A percentile compares a stretch with the other conserved stretches of the same genome.
phyloP scores from a whole-genome alignment of 306 rosid species.

The Ammopiptanthus mongolicus region DNA sequence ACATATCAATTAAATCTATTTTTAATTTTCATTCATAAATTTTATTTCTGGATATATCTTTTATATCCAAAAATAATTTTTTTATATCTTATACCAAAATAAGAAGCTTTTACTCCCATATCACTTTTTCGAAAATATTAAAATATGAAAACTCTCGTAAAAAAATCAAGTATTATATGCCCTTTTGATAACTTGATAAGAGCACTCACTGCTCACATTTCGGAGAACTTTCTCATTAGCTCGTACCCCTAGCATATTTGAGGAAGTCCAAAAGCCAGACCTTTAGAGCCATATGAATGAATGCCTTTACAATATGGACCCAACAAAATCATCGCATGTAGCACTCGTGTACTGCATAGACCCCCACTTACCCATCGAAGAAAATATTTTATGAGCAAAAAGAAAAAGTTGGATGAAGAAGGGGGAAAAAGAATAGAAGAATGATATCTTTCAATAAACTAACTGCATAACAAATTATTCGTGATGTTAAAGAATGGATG shows the following conservation, averaged over 20 bases:
- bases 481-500: background rate
- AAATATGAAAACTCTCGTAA: background rate
- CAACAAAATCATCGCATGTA: conserved; percentile 27
- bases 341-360: conserved; percentile 27
- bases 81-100: too few species aligned
- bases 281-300: conserved; percentile 23
- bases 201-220: conserved; percentile 60
- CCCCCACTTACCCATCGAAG: conserved; percentile 46
- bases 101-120: too few species aligned
- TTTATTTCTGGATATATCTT: too few species aligned
- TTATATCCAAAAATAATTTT: too few species aligned
- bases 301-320: conserved; percentile 33
- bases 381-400: background rate
- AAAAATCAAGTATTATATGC: conserved; percentile 18
- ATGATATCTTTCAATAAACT: background rate
- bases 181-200: conserved; percentile 51
- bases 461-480: background rate
- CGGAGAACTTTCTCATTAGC: conserved; percentile 19
- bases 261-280: conserved; percentile 35
- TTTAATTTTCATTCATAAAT: too few species aligned
- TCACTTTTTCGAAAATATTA: too few species aligned
- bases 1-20: too few species aligned
- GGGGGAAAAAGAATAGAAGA: background rate
- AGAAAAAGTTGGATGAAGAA: conserved; percentile 7
- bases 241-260: conserved; percentile 8